A percentile compares a stretch with the other conserved stretches of the same genome.
Evolutionary conservation across 2,329 filamentous ascomycete genomes (phyloP).

Genomic region (Lecanicillium sp.): DNA sequence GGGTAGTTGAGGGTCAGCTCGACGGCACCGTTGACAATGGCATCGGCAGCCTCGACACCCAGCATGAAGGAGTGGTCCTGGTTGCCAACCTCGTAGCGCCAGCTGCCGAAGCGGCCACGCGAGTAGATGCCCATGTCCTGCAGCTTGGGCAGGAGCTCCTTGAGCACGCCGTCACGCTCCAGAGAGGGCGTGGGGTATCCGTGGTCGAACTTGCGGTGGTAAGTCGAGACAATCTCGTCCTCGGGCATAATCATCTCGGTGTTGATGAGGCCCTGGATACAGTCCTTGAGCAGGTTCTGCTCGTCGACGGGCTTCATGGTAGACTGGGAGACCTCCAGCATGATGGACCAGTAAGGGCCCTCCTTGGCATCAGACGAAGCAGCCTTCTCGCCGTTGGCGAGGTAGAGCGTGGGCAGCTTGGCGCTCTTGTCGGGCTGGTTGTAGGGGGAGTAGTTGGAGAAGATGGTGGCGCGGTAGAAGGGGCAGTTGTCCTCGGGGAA

Average conservation of each 20-base stretch:
- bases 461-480: slow-evolving; percentile 99
- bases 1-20: slow-evolving; percentile 95
- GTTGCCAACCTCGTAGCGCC: slow-evolving; percentile 95
- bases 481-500: slow-evolving; percentile 98
- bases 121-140: slow-evolving; percentile 89
- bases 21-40: slow-evolving; percentile 80
- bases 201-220: slow-evolving; percentile 96
- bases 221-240: slow-evolving; percentile 96
- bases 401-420: slow-evolving; percentile 80
- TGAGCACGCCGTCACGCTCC: slow-evolving; percentile 91
- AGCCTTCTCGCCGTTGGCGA: slow-evolving; percentile 79
- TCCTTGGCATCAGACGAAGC: slow-evolving; percentile 64
- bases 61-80: slow-evolving; percentile 98
- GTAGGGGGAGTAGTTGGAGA: slow-evolving; percentile 99
- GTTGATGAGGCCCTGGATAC: slow-evolving; percentile 94
- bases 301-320: slow-evolving; percentile 89
- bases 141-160: slow-evolving; percentile 85
- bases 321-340: slow-evolving; percentile 97
- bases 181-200: slow-evolving; percentile 94
- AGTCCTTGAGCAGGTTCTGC: slow-evolving; percentile 77
- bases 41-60: slow-evolving; percentile 86
- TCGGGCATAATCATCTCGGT: slow-evolving; percentile 88
- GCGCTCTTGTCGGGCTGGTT: slow-evolving; percentile 81
- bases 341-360: slow-evolving; percentile 99
- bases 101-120: slow-evolving; percentile 93